phyloP scores from a whole-genome alignment of 345 rosid genomes.

The Excoecaria agallocha region DNA sequence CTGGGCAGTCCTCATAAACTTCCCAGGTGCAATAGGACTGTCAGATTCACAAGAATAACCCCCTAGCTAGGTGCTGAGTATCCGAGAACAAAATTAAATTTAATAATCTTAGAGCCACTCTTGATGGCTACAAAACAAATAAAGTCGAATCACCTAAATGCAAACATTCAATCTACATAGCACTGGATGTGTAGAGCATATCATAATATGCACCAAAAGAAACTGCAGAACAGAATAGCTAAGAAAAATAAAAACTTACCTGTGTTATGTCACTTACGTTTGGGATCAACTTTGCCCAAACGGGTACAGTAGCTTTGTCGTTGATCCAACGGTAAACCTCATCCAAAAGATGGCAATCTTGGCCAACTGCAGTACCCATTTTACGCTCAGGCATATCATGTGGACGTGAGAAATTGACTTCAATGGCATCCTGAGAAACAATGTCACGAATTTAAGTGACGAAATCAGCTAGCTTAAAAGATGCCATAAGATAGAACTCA shows the following conservation, averaged over 20 bases:
- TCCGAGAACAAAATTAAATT: conserved; percentile 39
- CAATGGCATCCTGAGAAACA: conserved; percentile 75
- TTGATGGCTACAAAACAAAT: conserved; percentile 63
- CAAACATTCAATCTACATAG: conserved; percentile 8
- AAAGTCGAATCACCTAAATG: conserved; percentile 4
- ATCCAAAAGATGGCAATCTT: conserved; percentile 75
- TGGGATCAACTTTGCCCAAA: conserved; percentile 99
- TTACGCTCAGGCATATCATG: conserved; percentile 99
- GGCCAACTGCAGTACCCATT: conserved; percentile 99
- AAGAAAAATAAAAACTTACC: conserved; percentile 38
- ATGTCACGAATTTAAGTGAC: not conserved
- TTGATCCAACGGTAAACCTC: conserved; percentile 96
- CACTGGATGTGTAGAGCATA: not conserved
- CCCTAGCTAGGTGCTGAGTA: conserved; percentile 98
- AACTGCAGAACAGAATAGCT: not conserved
- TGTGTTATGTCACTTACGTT: conserved; percentile 89
- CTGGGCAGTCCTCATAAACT: conserved; percentile 86
- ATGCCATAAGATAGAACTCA: not conserved
- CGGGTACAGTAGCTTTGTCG: conserved; percentile 92
- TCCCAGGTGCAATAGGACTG: conserved; percentile 87
- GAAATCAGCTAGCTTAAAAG: not conserved
- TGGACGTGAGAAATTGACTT: conserved; percentile 95
- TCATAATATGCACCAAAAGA: not conserved
- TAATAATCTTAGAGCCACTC: conserved; percentile 56
- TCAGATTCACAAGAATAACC: conserved; percentile 94